Evolutionary conservation across 345 rosid genomes (phyloP), one percentile per base, ranked within the genome.

Genomic region (Orychophragmus violaceus): DNA sequence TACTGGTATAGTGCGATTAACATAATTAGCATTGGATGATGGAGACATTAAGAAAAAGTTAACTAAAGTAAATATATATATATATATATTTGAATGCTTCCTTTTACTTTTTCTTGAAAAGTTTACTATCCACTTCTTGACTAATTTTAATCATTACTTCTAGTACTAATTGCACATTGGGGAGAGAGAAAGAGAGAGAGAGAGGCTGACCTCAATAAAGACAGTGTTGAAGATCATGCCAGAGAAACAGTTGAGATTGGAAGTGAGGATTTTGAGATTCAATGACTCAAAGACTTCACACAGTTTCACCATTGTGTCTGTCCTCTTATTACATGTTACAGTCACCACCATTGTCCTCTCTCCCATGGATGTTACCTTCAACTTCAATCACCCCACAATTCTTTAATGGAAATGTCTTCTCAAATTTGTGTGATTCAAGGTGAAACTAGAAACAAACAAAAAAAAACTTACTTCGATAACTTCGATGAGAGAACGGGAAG

Each of bases 291-390:
- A 90, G 25, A 85, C 85, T 56, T 94, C 85, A 30, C 97, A 90
- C 2, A 94, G 79, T 66, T 81, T 90, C 18, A 88, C 92, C 92
- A 94, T 88, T 19, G 99, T 94, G 29, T 90, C 96, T 60, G 85
- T 72, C 54, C 82, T 85, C 68, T 85, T 87, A 53, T 84, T 82
- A 48, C 97, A 94, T 33, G 92, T 87, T 77, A 88, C 71, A 79
- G 89, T 90, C 70, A 94, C 96, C 58, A 87, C 74, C 74, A 88
- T 22, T 1, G 77, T 87, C 79, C 62, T 85, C 69, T 94, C 96
- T 44, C 85, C 85, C 97, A 90, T 85, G 45, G 70, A 68, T 1
- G 84, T 82, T 21, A 90, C 85, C 72, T 89, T 81, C 11, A 90
- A 74, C 99, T 94, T 82, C 64, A 49, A 39, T 54, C 41, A 59